phyloP scores from a whole-genome alignment of 805 yeast species.

The Ogataea haglerorum region DNA sequence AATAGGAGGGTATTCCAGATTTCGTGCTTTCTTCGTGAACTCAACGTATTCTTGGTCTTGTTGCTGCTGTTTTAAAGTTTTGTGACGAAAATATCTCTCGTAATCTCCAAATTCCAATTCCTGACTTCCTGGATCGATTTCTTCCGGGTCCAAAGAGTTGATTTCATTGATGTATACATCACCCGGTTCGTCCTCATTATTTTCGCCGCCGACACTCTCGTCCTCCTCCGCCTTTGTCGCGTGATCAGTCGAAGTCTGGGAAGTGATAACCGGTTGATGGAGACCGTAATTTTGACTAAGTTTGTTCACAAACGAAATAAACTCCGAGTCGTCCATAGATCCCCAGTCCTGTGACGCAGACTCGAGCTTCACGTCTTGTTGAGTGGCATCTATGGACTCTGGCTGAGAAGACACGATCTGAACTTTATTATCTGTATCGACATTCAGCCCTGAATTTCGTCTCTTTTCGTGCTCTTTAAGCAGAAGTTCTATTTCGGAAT shows the following conservation, averaged over 20 bases:
- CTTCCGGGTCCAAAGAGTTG: slow-evolving; percentile 6
- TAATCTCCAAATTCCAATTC: slow-evolving; percentile 62
- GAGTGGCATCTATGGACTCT: slow-evolving; percentile 12
- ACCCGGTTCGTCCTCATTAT: too few species aligned
- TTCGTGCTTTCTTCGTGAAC: slow-evolving; percentile 44
- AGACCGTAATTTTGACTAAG: slow-evolving; percentile 29
- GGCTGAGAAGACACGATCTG: slow-evolving; percentile 16
- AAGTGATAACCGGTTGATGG: slow-evolving; percentile 10
- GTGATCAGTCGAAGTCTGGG: slow-evolving; percentile 1
- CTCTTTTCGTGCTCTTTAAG: slow-evolving; percentile 6
- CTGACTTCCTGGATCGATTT: slow-evolving; percentile 30
- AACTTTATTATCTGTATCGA: neutral
- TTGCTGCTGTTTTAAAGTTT: slow-evolving; percentile 58
- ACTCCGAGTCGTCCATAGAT: slow-evolving; percentile 38
- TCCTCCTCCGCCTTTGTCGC: too few species aligned
- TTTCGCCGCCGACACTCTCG: too few species aligned
- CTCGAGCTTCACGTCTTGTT: slow-evolving; percentile 3
- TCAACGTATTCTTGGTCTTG: slow-evolving; percentile 47
- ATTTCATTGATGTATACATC: neutral
- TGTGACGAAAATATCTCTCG: slow-evolving; percentile 59
- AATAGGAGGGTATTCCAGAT: slow-evolving; percentile 35
- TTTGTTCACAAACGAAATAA: slow-evolving; percentile 35
- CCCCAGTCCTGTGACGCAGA: slow-evolving; percentile 28
- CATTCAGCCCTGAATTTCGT: neutral
- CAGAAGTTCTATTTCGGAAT: slow-evolving; percentile 19